phyloP scores from a whole-genome alignment of 257 asterid species.

The Solanum paucissectum region DNA sequence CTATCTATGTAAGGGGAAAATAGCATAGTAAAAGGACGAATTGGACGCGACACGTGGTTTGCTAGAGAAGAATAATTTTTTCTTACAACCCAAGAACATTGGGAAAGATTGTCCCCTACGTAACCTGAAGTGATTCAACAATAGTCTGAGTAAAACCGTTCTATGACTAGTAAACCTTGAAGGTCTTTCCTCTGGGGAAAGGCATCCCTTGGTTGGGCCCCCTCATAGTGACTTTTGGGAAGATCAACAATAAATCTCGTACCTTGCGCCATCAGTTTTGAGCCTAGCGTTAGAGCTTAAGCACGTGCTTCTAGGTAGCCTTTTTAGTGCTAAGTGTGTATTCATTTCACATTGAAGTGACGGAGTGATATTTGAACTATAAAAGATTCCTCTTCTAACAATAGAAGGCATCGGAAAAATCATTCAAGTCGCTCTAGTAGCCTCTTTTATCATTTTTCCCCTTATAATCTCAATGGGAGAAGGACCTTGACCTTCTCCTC shows the following conservation, averaged over 20 bases:
- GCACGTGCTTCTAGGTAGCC: neutral
- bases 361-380: neutral
- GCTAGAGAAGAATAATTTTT: too few species aligned
- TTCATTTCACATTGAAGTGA: neutral
- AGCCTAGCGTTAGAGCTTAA: neutral
- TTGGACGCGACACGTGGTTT: too few species aligned
- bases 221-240: neutral
- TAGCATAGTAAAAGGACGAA: too few species aligned
- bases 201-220: too few species aligned
- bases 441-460: too few species aligned
- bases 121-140: too few species aligned
- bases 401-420: neutral
- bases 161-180: too few species aligned
- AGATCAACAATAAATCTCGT: neutral
- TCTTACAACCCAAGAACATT: too few species aligned
- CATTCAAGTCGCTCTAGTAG: neutral
- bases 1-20: neutral
- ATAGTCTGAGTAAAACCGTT: too few species aligned
- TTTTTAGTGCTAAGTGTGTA: neutral
- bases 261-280: neutral
- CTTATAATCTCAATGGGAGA: neutral
- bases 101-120: too few species aligned
- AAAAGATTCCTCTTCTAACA: too few species aligned
- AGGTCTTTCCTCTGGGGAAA: neutral
- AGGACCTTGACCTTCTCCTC: neutral